Evolutionary conservation across 2,329 filamentous ascomycete species (phyloP).

Genomic region (Colletotrichum viniferum): DNA sequence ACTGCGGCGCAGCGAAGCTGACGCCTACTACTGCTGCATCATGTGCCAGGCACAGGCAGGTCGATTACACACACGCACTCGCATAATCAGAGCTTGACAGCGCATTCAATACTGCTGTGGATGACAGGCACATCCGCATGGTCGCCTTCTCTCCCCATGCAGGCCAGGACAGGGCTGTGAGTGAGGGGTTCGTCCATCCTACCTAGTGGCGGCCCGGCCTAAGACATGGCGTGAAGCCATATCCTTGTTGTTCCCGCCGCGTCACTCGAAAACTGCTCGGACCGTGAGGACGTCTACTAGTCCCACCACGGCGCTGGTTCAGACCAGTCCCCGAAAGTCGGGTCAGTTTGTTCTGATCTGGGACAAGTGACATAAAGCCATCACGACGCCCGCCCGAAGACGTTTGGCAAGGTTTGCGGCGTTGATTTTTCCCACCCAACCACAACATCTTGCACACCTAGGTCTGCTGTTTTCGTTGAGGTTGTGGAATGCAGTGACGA

Average conservation of each 20-base stretch:
- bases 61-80: background rate
- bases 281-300: background rate
- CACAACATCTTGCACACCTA: background rate
- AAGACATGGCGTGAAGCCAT: conserved; percentile 20
- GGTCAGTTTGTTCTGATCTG: background rate
- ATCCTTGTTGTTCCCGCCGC: background rate
- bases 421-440: background rate
- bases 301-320: background rate
- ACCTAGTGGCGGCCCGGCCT: conserved; percentile 12
- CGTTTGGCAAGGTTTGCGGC: conserved; percentile 15
- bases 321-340: background rate
- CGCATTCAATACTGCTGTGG: background rate
- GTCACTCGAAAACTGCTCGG: conserved; percentile 7
- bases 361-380: conserved; percentile 18
- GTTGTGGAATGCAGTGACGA: background rate
- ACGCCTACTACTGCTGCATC: background rate
- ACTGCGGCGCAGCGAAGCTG: conserved; percentile 1
- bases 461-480: conserved; percentile 5
- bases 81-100: background rate
- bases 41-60: background rate
- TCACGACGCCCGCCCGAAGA: conserved; percentile 1
- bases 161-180: background rate
- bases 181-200: background rate
- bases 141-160: background rate
- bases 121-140: background rate